Conservation (phyloP, 2,329 filamentous ascomycete species). For the Grosmannia penicillata region DNA sequence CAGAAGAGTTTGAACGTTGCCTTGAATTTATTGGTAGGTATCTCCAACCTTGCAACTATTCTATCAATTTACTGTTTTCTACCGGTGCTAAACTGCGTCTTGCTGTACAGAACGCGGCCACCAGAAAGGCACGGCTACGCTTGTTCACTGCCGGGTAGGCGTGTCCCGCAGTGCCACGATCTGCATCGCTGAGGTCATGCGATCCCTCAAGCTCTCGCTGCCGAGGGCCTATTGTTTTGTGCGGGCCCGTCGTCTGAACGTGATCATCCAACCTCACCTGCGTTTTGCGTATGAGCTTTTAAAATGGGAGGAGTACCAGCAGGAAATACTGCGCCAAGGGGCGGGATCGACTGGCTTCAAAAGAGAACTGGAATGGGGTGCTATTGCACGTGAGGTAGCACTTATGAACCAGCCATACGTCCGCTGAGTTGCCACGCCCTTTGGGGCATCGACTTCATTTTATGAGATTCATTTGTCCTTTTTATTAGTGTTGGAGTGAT, state of each 20-base stretch:
- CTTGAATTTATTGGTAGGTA: constrained; percentile 76
- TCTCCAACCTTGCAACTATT: neutral
- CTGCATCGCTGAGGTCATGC: constrained; percentile 98
- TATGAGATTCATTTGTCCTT: neutral
- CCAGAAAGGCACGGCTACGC: constrained; percentile 61
- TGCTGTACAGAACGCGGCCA: constrained; percentile 55
- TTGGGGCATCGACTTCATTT: neutral
- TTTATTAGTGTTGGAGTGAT: neutral
- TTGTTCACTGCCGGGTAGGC: constrained; percentile 92
- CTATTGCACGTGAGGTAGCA: constrained; percentile 78
- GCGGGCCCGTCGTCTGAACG: constrained; percentile 78
- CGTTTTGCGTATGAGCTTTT: constrained; percentile 90
- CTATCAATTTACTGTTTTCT: neutral
- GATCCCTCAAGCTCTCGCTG: constrained; percentile 62
- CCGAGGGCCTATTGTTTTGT: constrained; percentile 94
- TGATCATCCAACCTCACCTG: constrained; percentile 95
- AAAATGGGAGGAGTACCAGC: constrained; percentile 73
- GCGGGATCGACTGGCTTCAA: constrained; percentile 24
- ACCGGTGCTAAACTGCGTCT: constrained; percentile 3
- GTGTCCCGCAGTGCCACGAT: constrained; percentile 94
- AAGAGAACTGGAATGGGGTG: constrained; percentile 82
- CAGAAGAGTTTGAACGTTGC: constrained; percentile 70
- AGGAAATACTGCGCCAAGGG: neutral
- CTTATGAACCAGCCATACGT: constrained; percentile 93
- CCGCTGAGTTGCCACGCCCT: constrained; percentile 35